phyloP scores from a whole-genome alignment of 345 rosid genomes.

The Firmiana major region DNA sequence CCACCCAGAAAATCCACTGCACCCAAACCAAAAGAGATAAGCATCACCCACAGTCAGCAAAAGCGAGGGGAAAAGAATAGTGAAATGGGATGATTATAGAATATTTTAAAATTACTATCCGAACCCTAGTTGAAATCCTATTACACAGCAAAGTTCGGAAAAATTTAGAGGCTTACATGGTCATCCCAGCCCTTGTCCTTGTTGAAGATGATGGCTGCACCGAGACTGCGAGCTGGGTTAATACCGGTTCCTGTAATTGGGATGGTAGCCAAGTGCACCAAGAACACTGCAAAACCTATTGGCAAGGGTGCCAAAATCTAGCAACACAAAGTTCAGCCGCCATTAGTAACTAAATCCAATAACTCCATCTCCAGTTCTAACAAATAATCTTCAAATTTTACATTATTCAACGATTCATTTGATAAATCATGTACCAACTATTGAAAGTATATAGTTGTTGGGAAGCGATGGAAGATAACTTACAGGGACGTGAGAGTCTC shows the following conservation, averaged over 20 bases:
- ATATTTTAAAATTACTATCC: no score
- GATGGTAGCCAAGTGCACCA: slow-evolving; percentile 71
- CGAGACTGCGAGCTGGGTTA: slow-evolving; percentile 71
- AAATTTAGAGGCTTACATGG: slow-evolving; percentile 33
- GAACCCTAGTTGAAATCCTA: no score
- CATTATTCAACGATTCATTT: background rate
- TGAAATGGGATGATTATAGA: background rate
- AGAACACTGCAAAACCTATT: slow-evolving; percentile 65
- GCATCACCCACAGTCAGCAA: background rate
- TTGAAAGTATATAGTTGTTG: background rate
- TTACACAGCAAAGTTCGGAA: no score
- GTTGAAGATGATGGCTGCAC: slow-evolving; percentile 69
- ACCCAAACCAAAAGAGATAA: background rate
- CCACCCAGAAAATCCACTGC: slow-evolving; percentile 85
- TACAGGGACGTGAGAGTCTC: slow-evolving; percentile 63
- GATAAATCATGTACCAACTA: no score
- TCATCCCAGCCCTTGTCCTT: slow-evolving; percentile 50
- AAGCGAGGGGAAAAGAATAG: background rate
- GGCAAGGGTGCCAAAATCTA: slow-evolving; percentile 68
- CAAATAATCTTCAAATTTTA: background rate
- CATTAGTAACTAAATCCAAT: background rate
- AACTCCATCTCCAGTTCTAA: background rate
- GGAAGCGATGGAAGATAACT: background rate
- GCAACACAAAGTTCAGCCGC: background rate
- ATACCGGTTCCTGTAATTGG: slow-evolving; percentile 67